Percentiles rank a stretch among this genome's conserved stretches.
phyloP scores from a whole-genome alignment of 768 basidiomycete species.

The Auricularia sp. region DNA sequence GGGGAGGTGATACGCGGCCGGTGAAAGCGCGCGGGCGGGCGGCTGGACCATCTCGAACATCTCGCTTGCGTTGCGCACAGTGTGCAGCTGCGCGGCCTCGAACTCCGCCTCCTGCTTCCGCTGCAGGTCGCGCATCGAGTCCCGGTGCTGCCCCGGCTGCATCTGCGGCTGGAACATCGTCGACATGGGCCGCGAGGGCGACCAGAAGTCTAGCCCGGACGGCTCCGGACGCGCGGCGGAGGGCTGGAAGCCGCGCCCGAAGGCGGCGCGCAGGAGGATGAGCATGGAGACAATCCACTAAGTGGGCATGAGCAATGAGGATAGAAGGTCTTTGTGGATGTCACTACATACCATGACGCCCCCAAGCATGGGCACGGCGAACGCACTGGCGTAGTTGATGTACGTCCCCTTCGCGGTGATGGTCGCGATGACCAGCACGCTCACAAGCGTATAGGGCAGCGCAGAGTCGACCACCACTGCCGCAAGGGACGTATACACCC shows the following conservation, averaged over 20 bases:
- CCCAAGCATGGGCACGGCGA: conserved; percentile 1
- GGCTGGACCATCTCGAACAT: not conserved
- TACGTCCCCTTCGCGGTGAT: not conserved
- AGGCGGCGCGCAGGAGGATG: not conserved
- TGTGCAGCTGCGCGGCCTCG: not conserved
- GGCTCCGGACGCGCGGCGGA: not conserved
- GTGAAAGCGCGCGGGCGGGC: not conserved
- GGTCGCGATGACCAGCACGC: not conserved
- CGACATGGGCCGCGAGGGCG: not conserved
- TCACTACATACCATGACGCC: not conserved
- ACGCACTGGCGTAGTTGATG: not conserved
- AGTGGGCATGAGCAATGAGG: not conserved
- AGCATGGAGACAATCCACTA: conserved; percentile 1
- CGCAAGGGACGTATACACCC: not conserved
- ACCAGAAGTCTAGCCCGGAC: conserved; percentile 2
- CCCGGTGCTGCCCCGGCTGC: not conserved
- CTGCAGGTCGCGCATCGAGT: not conserved
- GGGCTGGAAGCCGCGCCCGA: not conserved
- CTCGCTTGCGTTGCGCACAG: not conserved
- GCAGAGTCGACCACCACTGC: conserved; percentile 5
- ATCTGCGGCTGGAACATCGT: not conserved
- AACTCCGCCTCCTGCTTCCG: not conserved
- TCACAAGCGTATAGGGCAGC: conserved; percentile 1
- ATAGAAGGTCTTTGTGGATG: too few species aligned
- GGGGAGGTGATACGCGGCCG: not conserved